A percentile compares a stretch with the other conserved stretches of the same genome.
phyloP scores from a whole-genome alignment of 148 eudicot genomes.

The Mesembryanthemum crystallinum region DNA sequence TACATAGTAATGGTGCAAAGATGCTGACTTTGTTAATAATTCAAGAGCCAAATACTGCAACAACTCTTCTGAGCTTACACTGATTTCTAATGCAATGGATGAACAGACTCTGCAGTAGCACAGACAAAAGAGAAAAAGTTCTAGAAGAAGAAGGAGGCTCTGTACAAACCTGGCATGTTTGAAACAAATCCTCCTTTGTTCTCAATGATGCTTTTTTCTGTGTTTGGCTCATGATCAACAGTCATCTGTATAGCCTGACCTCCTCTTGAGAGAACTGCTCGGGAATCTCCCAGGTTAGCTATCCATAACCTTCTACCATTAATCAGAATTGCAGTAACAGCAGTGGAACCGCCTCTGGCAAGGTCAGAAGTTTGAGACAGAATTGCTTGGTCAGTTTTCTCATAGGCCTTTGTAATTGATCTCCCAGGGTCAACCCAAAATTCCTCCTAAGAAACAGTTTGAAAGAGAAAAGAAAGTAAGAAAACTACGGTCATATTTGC shows the following conservation, averaged over 20 bases:
- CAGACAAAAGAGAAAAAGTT: conserved; percentile 7
- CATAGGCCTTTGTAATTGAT: conserved; percentile 52
- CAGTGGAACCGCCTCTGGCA: conserved; percentile 61
- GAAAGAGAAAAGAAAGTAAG: background rate
- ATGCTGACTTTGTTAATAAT: background rate
- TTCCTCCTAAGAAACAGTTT: conserved; percentile 40
- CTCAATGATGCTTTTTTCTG: conserved; percentile 47
- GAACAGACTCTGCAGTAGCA: background rate
- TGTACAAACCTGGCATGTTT: conserved; percentile 54
- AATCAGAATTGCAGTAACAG: conserved; percentile 59
- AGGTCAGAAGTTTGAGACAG: conserved; percentile 40
- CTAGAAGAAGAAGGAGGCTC: conserved; percentile 10
- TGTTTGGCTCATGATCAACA: conserved; percentile 55
- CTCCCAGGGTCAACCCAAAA: conserved; percentile 55
- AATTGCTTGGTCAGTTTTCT: conserved; percentile 52
- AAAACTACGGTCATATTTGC: background rate
- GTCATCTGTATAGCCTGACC: conserved; percentile 55
- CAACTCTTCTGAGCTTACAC: background rate
- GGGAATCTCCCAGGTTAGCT: conserved; percentile 60
- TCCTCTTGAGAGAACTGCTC: conserved; percentile 52
- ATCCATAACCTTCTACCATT: conserved; percentile 53
- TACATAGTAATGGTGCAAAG: background rate
- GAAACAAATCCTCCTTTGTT: conserved; percentile 62
- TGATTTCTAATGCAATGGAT: background rate
- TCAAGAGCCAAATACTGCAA: background rate